phyloP scores from a whole-genome alignment of 441 rosid species.

The Hura crepitans region DNA sequence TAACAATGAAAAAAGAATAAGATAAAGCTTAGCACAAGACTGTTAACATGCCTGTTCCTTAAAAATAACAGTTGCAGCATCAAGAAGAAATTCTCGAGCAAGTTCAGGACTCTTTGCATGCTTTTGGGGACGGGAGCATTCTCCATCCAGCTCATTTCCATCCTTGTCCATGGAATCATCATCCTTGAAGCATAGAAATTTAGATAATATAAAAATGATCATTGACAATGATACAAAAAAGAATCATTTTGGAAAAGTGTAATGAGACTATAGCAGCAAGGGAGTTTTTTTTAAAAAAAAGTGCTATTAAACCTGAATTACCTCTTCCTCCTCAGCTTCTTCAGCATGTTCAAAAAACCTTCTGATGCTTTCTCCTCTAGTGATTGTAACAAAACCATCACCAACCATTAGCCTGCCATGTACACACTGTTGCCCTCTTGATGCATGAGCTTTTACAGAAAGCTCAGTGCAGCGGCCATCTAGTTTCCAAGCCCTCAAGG shows the following conservation, averaged over 20 bases:
- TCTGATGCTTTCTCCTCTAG: constrained; percentile 72
- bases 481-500: constrained; percentile 78
- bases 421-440: constrained; percentile 75
- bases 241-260: background rate
- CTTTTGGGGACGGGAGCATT: constrained; percentile 95
- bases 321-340: constrained; percentile 99
- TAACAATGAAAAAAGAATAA: constrained; percentile 7
- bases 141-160: constrained; percentile 90
- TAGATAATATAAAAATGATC: constrained; percentile 1
- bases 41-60: constrained; percentile 79
- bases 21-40: constrained; percentile 20
- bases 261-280: background rate
- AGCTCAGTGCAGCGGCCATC: constrained; percentile 80
- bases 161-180: constrained; percentile 94
- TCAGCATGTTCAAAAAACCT: constrained; percentile 91
- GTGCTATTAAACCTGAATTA: constrained; percentile 28
- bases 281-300: too few relatives aligned
- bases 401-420: constrained; percentile 88
- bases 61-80: constrained; percentile 88
- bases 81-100: constrained; percentile 96
- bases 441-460: constrained; percentile 80
- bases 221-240: constrained; percentile 1
- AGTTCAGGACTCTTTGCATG: constrained; percentile 99
- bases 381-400: constrained; percentile 84
- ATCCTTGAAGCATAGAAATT: constrained; percentile 54